Base-by-base conservation (phyloP, 1,284 basidiomycete species). In the Melampsora larici-populina region DNA sequence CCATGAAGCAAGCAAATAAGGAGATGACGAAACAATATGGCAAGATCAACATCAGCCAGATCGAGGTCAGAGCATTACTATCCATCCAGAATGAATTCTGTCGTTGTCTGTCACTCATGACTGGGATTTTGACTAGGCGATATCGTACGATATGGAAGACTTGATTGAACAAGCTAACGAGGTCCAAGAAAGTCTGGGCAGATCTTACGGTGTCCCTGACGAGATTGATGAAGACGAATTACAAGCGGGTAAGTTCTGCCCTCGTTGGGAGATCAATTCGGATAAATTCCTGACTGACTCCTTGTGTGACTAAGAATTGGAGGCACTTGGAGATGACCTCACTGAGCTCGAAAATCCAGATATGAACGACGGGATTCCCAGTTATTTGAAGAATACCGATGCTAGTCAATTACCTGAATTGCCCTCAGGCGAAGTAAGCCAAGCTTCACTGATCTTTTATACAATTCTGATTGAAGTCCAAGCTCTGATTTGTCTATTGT, bases 91-190 rank as follows among this genome's bases (percentile, higher is more conserved):
- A 58, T 69, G 26, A 13, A 51, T 49, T 13, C 24, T 70, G 21
- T 31, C 26, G 11, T 62, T 31, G 29, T 75, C 18, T 49, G 46
- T 43, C 17, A 11, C 21, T 75, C 15, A 24, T 64, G 49, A 58
- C 55, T 29, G 18, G 7, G 2, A 0, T 21, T 6, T 1, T 49
- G 24, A 67, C 24, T 80, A 97, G 94, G 91, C 87, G 81, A 92
- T 96, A 82, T 94, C 97, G 83, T 94, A 91, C 84, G 96, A 99
- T 79, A 98, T 99, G 95, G 94, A 98, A 83, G 97, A 99, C 80
- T 84, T 99, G 78, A 87, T 99, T 79, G 97, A 99, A 82, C 93
- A 96, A 84, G 93, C 95, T 1, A 98, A 97, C 83, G 96, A 99
- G 84, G 94, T 99, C 70, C 96, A 99, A 83, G 96, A 98, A 84